A percentile compares a stretch with the other conserved stretches of the same genome.
Conservation (phyloP, 2,329 filamentous ascomycete genomes). For the Paracorniculantispora psalliotae region DNA sequence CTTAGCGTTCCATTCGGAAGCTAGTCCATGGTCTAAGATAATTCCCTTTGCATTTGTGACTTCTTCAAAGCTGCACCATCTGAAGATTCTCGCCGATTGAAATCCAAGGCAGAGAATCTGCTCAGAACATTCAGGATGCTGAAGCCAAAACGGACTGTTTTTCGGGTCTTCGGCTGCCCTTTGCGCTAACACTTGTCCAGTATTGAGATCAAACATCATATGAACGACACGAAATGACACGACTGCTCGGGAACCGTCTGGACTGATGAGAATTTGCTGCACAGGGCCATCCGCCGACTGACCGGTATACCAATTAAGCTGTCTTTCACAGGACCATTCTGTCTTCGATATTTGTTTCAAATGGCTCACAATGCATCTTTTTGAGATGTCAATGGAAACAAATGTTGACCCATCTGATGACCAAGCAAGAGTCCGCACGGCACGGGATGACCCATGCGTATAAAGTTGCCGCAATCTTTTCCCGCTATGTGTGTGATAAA, state of each 20-base stretch:
- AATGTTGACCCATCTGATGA: neutral
- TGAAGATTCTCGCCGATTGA: neutral
- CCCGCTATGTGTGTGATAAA: neutral
- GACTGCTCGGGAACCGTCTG: neutral
- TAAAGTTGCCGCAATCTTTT: neutral
- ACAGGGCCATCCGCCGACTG: neutral
- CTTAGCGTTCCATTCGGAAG: neutral
- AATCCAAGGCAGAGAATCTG: neutral
- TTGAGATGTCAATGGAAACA: neutral
- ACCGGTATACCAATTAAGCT: neutral
- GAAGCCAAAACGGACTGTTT: neutral
- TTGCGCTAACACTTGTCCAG: neutral
- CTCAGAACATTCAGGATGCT: neutral
- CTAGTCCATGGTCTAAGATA: neutral
- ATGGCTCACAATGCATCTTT: neutral
- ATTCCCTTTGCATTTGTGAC: neutral
- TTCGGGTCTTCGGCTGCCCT: neutral
- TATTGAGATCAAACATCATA: neutral
- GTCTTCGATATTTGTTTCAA: neutral
- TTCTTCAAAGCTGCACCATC: neutral
- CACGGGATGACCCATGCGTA: neutral
- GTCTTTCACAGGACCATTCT: neutral
- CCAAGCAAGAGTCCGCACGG: neutral
- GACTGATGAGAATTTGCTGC: neutral
- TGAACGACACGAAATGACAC: neutral